Evolutionary conservation across 2,329 filamentous ascomycete species (phyloP).

Genomic region (Sporothrix humicola): DNA sequence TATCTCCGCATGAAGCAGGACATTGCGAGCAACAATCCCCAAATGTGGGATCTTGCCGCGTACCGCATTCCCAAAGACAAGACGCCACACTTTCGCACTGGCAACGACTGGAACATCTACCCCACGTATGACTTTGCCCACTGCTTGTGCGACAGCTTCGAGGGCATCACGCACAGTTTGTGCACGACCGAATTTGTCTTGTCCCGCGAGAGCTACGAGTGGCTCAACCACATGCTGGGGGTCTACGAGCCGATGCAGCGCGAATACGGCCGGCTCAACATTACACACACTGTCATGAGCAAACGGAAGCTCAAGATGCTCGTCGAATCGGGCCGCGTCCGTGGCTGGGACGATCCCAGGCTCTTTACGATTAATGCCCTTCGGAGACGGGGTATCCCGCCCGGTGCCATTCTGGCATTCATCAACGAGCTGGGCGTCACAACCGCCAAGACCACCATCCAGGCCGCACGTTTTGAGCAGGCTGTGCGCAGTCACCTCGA

Average conservation of each 20-base stretch:
- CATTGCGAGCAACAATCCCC: conserved; percentile 34
- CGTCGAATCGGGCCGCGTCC: conserved; percentile 77
- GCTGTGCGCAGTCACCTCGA: conserved; percentile 86
- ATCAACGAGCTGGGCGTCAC: conserved; percentile 92
- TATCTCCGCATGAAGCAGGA: conserved; percentile 90
- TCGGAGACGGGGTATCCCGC: conserved; percentile 82
- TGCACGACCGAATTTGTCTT: conserved; percentile 80
- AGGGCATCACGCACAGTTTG: conserved; percentile 69
- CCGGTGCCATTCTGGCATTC: conserved; percentile 86
- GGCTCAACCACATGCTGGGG: conserved; percentile 77
- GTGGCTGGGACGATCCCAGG: conserved; percentile 89
- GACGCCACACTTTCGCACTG: conserved; percentile 77
- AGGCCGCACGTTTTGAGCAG: conserved; percentile 81
- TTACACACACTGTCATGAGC: conserved; percentile 83
- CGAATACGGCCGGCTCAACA: conserved; percentile 73
- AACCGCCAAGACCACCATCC: conserved; percentile 78
- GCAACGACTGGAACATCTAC: conserved; percentile 87
- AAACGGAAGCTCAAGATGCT: conserved; percentile 85
- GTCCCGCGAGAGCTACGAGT: conserved; percentile 77
- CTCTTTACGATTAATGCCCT: conserved; percentile 87
- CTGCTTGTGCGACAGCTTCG: conserved; percentile 90
- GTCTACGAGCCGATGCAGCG: conserved; percentile 94
- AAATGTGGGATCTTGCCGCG: conserved; percentile 88
- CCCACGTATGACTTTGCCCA: conserved; percentile 94
- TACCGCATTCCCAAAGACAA: conserved; percentile 73